phyloP scores from a whole-genome alignment of 495 filamentous ascomycete genomes.

The Penicillium dipodomyicola region DNA sequence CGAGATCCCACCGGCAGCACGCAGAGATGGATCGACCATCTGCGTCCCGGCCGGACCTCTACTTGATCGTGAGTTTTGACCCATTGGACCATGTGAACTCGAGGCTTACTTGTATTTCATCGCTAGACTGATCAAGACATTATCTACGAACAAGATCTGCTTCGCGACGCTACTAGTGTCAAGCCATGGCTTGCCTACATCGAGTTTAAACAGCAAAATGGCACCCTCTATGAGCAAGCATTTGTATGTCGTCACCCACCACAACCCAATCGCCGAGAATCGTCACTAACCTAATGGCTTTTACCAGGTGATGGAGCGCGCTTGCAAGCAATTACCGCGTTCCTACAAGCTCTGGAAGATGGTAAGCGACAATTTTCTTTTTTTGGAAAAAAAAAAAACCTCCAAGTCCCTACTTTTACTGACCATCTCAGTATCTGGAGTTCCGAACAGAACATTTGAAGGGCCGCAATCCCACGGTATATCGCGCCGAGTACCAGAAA shows the following conservation, averaged over 20 bases:
- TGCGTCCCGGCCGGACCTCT: slow-evolving; percentile 59
- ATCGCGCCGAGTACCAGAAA: slow-evolving; percentile 79
- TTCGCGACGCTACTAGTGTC: slow-evolving; percentile 78
- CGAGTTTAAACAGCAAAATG: slow-evolving; percentile 86
- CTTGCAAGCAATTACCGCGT: slow-evolving; percentile 81
- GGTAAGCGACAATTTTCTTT: slow-evolving; percentile 45
- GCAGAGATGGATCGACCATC: slow-evolving; percentile 47
- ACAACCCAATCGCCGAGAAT: not conserved
- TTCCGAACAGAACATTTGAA: slow-evolving; percentile 80
- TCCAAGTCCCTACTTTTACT: slow-evolving; percentile 10
- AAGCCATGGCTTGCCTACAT: slow-evolving; percentile 97
- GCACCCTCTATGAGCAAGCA: slow-evolving; percentile 82
- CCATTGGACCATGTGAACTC: slow-evolving; percentile 8
- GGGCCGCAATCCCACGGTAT: slow-evolving; percentile 79
- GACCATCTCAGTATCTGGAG: slow-evolving; percentile 67
- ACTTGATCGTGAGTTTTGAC: slow-evolving; percentile 66
- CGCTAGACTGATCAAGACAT: slow-evolving; percentile 77
- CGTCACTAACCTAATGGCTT: slow-evolving; percentile 9
- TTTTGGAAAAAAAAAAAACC: not conserved
- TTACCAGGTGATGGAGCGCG: slow-evolving; percentile 70
- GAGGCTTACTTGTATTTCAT: slow-evolving; percentile 15
- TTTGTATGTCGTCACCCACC: slow-evolving; percentile 56
- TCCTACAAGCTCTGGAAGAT: slow-evolving; percentile 99
- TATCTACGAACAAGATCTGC: slow-evolving; percentile 93
- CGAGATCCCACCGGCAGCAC: slow-evolving; percentile 53